These are phyloP conservation scores for Colletotrichum tropicale DNA, from an alignment of 2,329 filamentous ascomycete species.

Conservation along the genomic window DNA sequence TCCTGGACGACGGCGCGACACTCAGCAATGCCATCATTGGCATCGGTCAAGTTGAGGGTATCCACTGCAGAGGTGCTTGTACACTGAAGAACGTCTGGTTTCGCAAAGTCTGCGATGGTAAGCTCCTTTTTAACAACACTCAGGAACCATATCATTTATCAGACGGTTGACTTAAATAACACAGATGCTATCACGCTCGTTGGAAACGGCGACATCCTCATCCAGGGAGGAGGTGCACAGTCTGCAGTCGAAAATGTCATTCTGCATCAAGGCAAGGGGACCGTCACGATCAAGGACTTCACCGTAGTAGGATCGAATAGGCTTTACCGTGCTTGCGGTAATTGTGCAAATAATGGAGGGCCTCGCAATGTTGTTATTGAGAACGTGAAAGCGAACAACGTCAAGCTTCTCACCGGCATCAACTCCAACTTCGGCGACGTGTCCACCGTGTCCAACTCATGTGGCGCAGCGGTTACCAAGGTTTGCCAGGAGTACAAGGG, in stretches of 20 bases:
- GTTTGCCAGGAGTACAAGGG: conserved; percentile 18
- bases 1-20: conserved; percentile 52
- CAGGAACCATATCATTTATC: neutral
- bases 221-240: conserved; percentile 36
- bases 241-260: conserved; percentile 33
- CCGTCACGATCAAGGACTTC: conserved; percentile 31
- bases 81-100: conserved; percentile 41
- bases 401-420: conserved; percentile 40
- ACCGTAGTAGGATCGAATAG: conserved; percentile 43
- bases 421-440: conserved; percentile 40
- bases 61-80: conserved; percentile 54
- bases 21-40: conserved; percentile 59
- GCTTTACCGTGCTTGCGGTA: conserved; percentile 46
- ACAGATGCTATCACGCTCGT: neutral
- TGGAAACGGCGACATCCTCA: neutral
- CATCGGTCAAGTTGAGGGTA: conserved; percentile 49
- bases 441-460: conserved; percentile 19
- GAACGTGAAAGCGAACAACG: neutral
- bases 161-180: neutral
- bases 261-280: conserved; percentile 35
- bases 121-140: neutral
- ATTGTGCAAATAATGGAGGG: conserved; percentile 34
- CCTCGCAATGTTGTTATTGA: neutral
- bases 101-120: conserved; percentile 40
- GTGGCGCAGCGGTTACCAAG: neutral